Evolutionary conservation across 192 early-diverging fungal genomes (phyloP).

Genomic region (Gaertneriomyces sp.): DNA sequence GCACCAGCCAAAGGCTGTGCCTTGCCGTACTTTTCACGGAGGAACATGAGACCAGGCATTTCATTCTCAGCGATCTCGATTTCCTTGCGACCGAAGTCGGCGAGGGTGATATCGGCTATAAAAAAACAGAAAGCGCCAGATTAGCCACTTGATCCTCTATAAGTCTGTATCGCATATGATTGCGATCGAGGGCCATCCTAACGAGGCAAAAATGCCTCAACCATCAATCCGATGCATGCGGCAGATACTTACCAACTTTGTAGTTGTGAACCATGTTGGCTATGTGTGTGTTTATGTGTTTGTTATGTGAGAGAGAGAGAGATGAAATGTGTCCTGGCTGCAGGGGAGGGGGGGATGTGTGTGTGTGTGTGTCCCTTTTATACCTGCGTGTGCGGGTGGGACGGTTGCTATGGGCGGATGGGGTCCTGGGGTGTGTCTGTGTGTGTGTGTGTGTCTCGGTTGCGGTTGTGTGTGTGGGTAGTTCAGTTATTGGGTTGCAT

Average conservation of each 20-base stretch:
- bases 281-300: neutral
- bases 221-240: neutral
- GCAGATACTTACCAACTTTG: conserved; percentile 38
- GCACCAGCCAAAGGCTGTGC: conserved; percentile 87
- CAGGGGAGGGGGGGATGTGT: no score
- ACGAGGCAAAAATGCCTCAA: neutral
- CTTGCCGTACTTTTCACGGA: conserved; percentile 89
- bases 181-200: conserved; percentile 5
- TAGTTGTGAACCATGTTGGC: conserved; percentile 32
- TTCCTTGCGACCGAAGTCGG: conserved; percentile 95
- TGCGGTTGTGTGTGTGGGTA: neutral
- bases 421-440: neutral
- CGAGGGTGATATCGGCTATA: conserved; percentile 82
- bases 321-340: neutral
- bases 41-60: conserved; percentile 97
- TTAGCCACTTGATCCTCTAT: neutral
- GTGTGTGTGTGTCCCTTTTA: no score
- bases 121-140: neutral
- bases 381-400: neutral
- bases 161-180: neutral
- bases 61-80: conserved; percentile 94
- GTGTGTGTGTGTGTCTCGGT: neutral
- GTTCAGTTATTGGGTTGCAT: no score
- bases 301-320: neutral
- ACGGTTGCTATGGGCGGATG: neutral